A percentile compares a stretch with the other conserved stretches of the same genome.
Conservation (phyloP, 139 green algal genomes). For the Spirogloea muscicola region DNA sequence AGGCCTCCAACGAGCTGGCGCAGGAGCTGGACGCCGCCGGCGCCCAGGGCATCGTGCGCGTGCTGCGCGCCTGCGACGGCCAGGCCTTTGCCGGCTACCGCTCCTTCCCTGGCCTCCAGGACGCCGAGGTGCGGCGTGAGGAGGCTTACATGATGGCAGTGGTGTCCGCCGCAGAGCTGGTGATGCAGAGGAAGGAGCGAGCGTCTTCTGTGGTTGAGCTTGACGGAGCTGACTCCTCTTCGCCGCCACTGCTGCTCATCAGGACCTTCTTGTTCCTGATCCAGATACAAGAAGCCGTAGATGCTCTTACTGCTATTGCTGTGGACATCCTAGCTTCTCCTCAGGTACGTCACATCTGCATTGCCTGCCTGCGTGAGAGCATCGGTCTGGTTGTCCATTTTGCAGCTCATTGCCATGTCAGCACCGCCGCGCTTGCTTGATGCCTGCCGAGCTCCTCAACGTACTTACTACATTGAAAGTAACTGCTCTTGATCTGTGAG, state of each 20-base stretch:
- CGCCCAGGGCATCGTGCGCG: conserved; percentile 18
- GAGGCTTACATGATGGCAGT: too few relatives aligned
- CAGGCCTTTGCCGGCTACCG: conserved; percentile 19
- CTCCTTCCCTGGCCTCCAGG: conserved; percentile 10
- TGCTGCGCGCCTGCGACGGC: conserved; percentile 20
- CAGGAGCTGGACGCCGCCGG: conserved; percentile 8
- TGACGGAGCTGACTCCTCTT: background rate
- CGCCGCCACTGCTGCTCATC: background rate
- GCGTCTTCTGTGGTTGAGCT: too few relatives aligned
- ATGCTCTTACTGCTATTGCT: conserved; percentile 3
- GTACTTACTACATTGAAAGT: background rate
- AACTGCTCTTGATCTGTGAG: background rate
- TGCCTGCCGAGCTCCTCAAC: background rate
- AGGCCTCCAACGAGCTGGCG: conserved; percentile 20
- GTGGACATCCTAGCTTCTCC: conserved; percentile 8
- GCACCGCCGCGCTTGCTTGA: too few relatives aligned
- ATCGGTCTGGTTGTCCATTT: too few relatives aligned
- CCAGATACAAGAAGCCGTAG: conserved; percentile 11
- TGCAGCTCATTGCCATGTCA: too few relatives aligned
- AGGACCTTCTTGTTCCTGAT: background rate
- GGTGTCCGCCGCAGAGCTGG: too few relatives aligned
- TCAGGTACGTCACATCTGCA: conserved; percentile 7
- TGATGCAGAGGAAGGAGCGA: too few relatives aligned
- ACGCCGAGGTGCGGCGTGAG: conserved; percentile 31
- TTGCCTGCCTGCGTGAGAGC: too few relatives aligned